phyloP scores from a whole-genome alignment of 2,329 filamentous ascomycete species.

The Chaetothyriales sp. region DNA sequence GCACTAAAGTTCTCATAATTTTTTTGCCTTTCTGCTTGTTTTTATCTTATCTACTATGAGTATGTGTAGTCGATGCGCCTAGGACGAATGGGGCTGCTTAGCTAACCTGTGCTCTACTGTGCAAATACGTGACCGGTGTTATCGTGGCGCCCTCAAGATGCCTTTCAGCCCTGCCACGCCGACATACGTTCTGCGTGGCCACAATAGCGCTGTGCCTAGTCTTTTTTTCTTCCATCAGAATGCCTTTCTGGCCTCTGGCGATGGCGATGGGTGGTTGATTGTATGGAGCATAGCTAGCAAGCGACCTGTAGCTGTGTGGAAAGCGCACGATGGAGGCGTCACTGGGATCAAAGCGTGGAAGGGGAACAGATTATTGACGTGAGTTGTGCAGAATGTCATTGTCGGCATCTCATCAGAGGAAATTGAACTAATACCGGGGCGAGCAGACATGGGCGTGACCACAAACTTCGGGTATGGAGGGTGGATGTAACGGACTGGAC shows the following conservation, averaged over 20 bases:
- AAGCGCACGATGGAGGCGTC: constrained; percentile 62
- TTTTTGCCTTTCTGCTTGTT: not conserved
- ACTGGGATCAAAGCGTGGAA: constrained; percentile 61
- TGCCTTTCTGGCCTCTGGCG: constrained; percentile 64
- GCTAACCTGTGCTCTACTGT: not conserved
- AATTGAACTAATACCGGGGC: not conserved
- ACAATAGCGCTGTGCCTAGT: constrained; percentile 64
- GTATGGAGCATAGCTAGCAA: constrained; percentile 74
- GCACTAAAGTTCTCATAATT: constrained; percentile 1
- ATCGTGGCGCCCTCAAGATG: not conserved
- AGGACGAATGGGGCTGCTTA: not conserved
- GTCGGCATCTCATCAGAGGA: not conserved
- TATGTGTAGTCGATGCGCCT: too few species aligned
- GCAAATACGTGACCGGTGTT: not conserved
- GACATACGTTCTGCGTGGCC: constrained; percentile 66
- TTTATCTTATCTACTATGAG: not conserved
- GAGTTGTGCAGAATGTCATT: constrained; percentile 27
- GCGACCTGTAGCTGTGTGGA: constrained; percentile 71
- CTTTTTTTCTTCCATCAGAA: constrained; percentile 59
- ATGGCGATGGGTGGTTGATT: constrained; percentile 78
- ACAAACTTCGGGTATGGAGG: constrained; percentile 74
- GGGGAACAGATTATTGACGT: constrained; percentile 67
- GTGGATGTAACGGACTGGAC: constrained; percentile 46
- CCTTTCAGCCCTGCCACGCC: constrained; percentile 35
- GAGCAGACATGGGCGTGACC: constrained; percentile 79